Conservation (phyloP, 78 protist species). For the Guillardia theta region DNA sequence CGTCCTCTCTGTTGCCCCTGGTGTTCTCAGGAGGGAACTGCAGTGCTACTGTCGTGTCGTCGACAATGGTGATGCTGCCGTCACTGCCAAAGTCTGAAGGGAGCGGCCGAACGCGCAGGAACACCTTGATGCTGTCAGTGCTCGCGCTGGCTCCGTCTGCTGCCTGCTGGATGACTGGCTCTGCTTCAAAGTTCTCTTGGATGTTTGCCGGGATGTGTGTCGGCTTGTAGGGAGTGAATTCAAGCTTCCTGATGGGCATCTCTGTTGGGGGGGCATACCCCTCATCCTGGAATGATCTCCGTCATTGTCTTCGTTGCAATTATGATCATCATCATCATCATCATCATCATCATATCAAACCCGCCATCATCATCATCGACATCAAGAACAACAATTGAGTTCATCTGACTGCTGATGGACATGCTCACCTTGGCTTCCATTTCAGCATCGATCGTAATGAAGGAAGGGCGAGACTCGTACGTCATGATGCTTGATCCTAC, state of each 20-base stretch:
- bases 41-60: conserved; percentile 8
- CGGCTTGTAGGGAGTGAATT: background rate
- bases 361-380: background rate
- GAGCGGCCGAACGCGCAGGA: background rate
- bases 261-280: background rate
- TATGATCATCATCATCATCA: background rate
- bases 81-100: background rate
- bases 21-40: background rate
- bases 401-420: too few relatives aligned
- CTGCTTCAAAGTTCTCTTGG: background rate
- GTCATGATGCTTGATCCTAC: too few relatives aligned
- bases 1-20: too few relatives aligned
- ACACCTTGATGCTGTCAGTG: background rate
- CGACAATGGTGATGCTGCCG: background rate
- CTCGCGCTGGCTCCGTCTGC: background rate
- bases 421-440: background rate
- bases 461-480: background rate
- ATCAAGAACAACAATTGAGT: background rate
- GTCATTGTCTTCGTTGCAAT: background rate
- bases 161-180: background rate
- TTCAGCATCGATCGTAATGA: background rate
- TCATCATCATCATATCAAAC: background rate
- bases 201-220: background rate
- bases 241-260: conserved; percentile 6
- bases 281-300: conserved; percentile 18